phyloP scores from a whole-genome alignment of 805 yeast genomes.

The Tetrapisispora taiwanensis region DNA sequence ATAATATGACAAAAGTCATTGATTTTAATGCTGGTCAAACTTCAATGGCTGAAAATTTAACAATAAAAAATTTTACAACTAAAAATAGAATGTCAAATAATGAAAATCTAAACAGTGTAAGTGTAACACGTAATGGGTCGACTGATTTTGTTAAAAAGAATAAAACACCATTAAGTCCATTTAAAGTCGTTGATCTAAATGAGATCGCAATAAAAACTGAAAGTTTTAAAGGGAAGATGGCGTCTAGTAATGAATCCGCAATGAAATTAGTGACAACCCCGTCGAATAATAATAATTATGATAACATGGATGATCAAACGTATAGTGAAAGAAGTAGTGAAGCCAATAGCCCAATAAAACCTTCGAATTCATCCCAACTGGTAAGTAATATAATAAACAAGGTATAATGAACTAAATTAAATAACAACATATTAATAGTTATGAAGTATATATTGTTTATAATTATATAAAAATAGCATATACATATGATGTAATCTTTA shows the following conservation, averaged over 20 bases:
- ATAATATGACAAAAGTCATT: constrained; percentile 17
- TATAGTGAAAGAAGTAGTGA: constrained; percentile 27
- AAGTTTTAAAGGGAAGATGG: neutral
- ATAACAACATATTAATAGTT: too few relatives aligned
- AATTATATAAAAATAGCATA: neutral
- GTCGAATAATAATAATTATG: neutral
- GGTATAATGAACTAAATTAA: neutral
- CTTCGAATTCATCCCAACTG: constrained; percentile 15
- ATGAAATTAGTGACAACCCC: neutral
- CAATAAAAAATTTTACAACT: neutral
- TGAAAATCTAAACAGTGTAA: neutral
- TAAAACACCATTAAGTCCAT: constrained; percentile 1
- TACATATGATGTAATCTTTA: too few relatives aligned
- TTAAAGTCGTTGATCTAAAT: constrained; percentile 26
- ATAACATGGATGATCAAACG: constrained; percentile 20
- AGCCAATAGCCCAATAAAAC: constrained; percentile 12
- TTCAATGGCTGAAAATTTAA: neutral
- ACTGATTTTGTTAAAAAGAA: neutral
- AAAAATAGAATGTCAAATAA: neutral
- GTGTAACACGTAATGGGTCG: neutral
- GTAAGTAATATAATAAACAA: constrained; percentile 17
- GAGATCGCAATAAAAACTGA: constrained; percentile 13
- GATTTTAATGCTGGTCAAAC: constrained; percentile 9
- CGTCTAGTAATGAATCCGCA: neutral
- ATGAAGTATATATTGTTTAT: neutral